Evolutionary conservation across 2,329 filamentous ascomycete genomes (phyloP), one percentile per base, ranked within the genome.

Genomic region (Diplodia mutila): DNA sequence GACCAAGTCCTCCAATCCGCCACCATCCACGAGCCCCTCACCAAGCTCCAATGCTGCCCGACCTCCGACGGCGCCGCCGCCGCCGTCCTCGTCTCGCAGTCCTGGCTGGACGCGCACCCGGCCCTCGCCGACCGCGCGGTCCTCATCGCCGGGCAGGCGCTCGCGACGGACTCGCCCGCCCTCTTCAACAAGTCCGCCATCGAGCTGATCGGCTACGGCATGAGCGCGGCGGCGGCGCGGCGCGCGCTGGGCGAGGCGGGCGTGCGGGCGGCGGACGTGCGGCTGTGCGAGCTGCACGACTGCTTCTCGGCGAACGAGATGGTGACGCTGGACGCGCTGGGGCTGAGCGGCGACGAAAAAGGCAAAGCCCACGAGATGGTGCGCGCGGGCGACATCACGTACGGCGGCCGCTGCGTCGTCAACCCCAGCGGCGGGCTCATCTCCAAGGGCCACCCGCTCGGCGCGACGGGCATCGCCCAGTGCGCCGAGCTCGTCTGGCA

Each of bases 21-120:
- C 69, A 91, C 89, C 85, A 92, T 98, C 79, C 89, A 92, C 81
- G 88, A 88, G 71, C 94, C 94, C 18, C 86, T 98, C 67, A 98
- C 95, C 68, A 98, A 97, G 82, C 89, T 98, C n/a, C 95, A 98
- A 83, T 98, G 94, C 86, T 97, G 94, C 81, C 94, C 95, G 1
- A 98, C 94, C 0, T 97, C 93, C 0, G 95, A 98, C 79, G 94
- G 94, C 59, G 92, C 90, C 55, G 94, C 93, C 0, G 93, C 95
- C 0, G 92, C 92, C 16, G 90, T 98, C 37, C 83, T 99, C 63
- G 93, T 97, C 66, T 97, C 93, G 0, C 90, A 97, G 80, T 86
- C 85, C 57, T 98, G 97, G 85, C 87, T 98, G 66, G 91, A 94
- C 74, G 90, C 90, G 9, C 87, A 92, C 25, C 94, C 94, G 1